Percentiles rank a stretch among this genome's conserved stretches.
phyloP scores from a whole-genome alignment of 2,329 filamentous ascomycete genomes.

The Stachybotrys elegans region DNA sequence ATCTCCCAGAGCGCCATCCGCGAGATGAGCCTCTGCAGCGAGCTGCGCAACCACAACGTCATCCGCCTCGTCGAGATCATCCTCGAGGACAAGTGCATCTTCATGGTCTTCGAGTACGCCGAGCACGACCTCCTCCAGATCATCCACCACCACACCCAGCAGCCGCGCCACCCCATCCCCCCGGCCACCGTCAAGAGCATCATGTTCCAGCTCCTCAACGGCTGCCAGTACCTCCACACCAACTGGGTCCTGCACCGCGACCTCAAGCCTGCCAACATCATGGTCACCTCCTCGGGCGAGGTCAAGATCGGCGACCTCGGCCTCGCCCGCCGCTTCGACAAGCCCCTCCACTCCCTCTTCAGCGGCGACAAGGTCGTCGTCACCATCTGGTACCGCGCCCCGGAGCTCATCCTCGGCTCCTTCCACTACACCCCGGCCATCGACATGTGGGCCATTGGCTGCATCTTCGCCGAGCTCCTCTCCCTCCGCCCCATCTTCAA shows the following conservation, averaged over 20 bases:
- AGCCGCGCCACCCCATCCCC: constrained; percentile 81
- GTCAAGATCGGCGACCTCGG: constrained; percentile 95
- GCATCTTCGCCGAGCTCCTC: constrained; percentile 93
- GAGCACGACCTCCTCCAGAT: constrained; percentile 97
- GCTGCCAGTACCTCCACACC: constrained; percentile 87
- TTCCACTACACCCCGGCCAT: constrained; percentile 97
- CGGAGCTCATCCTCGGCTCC: constrained; percentile 84
- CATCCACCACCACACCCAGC: constrained; percentile 94
- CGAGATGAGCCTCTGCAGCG: constrained; percentile 95
- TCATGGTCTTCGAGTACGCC: constrained; percentile 98
- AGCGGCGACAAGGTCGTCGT: constrained; percentile 97
- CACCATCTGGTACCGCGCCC: constrained; percentile 97
- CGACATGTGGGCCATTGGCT: constrained; percentile 96
- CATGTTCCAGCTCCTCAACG: constrained; percentile 92
- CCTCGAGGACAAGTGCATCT: constrained; percentile 97
- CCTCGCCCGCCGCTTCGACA: constrained; percentile 86
- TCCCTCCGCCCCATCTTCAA: constrained; percentile 94
- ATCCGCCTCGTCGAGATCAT: constrained; percentile 93
- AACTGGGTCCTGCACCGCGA: constrained; percentile 98
- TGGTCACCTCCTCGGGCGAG: constrained; percentile 85
- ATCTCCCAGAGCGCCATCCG: constrained; percentile 96
- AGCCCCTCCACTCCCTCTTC: constrained; percentile 86
- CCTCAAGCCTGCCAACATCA: constrained; percentile 96
- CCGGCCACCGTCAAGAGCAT: constrained; percentile 87
- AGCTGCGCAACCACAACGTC: constrained; percentile 82